These are phyloP conservation scores for Trametes cubensis DNA, from an alignment of 768 basidiomycete genomes.

Conservation along the genomic window DNA sequence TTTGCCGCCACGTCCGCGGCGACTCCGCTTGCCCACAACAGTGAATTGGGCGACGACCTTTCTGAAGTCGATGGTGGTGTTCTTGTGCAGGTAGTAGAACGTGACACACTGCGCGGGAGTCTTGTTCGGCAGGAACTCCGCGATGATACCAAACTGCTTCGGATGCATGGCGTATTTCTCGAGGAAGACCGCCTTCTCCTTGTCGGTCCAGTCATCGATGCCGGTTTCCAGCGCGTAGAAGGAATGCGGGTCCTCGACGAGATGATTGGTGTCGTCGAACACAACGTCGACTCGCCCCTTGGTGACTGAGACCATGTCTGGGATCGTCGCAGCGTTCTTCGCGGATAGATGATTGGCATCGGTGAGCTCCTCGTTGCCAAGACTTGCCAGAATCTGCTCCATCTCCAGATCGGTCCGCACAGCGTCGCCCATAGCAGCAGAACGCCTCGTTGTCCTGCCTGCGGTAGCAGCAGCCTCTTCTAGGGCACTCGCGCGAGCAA, in stretches of 20 bases:
- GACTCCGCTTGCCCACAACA: slow-evolving; percentile 60
- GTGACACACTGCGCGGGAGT: slow-evolving; percentile 86
- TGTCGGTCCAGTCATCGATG: slow-evolving; percentile 86
- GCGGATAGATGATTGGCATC: slow-evolving; percentile 88
- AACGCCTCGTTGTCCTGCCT: slow-evolving; percentile 71
- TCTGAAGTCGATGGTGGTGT: slow-evolving; percentile 82
- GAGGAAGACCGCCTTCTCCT: slow-evolving; percentile 77
- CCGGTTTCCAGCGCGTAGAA: slow-evolving; percentile 76
- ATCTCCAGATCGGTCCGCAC: slow-evolving; percentile 95
- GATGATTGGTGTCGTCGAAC: slow-evolving; percentile 86
- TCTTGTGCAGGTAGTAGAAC: slow-evolving; percentile 96
- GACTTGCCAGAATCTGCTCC: slow-evolving; percentile 94
- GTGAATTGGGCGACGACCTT: slow-evolving; percentile 69
- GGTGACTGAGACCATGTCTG: slow-evolving; percentile 84
- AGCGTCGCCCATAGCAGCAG: slow-evolving; percentile 80
- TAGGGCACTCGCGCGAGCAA: slow-evolving; percentile 46
- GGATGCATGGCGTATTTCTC: slow-evolving; percentile 83
- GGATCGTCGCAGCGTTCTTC: slow-evolving; percentile 83
- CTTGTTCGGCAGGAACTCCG: slow-evolving; percentile 79
- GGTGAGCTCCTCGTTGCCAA: slow-evolving; percentile 90
- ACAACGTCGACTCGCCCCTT: slow-evolving; percentile 59
- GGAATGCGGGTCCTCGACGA: slow-evolving; percentile 72
- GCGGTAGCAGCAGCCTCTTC: slow-evolving; percentile 48
- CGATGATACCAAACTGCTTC: slow-evolving; percentile 95
- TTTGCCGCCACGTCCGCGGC: slow-evolving; percentile 58